Base-by-base conservation (phyloP, 352 stramenopile genomes). In the Globisporangium cystogenes region DNA sequence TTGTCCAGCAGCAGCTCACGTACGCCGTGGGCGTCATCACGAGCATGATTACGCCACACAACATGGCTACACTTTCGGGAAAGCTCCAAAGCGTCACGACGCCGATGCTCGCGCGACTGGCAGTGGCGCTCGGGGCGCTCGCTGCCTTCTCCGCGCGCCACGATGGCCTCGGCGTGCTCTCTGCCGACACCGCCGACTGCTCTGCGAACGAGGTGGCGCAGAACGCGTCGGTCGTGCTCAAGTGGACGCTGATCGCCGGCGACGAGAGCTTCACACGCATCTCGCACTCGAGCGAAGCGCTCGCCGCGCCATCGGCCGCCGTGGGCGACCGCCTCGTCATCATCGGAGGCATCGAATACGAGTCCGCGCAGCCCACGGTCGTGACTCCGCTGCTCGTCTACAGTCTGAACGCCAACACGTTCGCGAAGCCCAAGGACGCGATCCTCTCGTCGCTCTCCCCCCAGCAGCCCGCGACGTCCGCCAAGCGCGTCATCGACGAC, bases 321-420 rank as follows among this genome's bases (percentile, higher is more conserved):
- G 53, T 67, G 0, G n/a, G 40, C 1, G 56, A 60, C 23, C 68
- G 72, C 0, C 36, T 89, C 33, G 41, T 85, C 27, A 63, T 84
- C n/a, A 65, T 87, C 26, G 78, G 78, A 8, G 78, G 76, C 33
- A 84, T 87, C 41, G 76, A 74, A 53, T 87, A 82, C 63, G 78
- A 87, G 55, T 87, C 76, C 0, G 70, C 76, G 23, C 78, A 89
- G 60, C 78, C 78, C 5, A 71, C 82, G 2, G 74, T 87, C 11
- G 54, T 62, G 49, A 78, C 64, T 36, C 72, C 76, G 35, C 68
- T 80, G 24, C 59, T 87, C n/a, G 70, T 87, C 26, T 89, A 73
- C 58, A 53, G 72, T 33, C 54, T 78, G 23, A 35, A 53, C 7
- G 53, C 64, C 4, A 78, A 84, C 55, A 23, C 33, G 1, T 89